Conservation (phyloP, 139 green algal genomes). For the Coelastrella sp. region DNA sequence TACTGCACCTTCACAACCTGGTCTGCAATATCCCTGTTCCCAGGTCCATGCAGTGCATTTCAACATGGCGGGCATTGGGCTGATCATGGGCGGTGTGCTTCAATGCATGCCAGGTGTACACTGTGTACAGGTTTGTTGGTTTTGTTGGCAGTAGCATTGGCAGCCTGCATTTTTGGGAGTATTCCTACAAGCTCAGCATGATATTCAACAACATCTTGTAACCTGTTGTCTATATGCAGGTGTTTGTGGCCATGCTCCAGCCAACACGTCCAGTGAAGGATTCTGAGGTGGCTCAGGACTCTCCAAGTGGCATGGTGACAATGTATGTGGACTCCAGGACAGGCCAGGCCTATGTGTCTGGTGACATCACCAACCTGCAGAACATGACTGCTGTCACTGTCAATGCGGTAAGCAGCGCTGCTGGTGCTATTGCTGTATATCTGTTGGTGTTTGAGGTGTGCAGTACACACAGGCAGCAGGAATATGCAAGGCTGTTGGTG, state of each 20-base stretch:
- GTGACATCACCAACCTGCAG: background rate
- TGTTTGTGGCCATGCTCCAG: constrained; percentile 16
- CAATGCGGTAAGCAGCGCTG: constrained; percentile 5
- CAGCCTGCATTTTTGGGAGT: background rate
- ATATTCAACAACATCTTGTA: background rate
- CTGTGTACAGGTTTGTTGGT: background rate
- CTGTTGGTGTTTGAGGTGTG: too few species aligned
- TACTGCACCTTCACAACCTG: too few species aligned
- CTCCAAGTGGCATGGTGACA: background rate
- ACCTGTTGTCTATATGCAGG: background rate
- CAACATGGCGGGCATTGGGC: too few species aligned
- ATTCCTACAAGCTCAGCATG: background rate
- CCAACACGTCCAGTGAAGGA: background rate
- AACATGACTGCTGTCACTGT: background rate
- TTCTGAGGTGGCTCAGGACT: background rate
- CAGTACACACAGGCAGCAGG: too few species aligned
- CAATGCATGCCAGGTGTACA: background rate
- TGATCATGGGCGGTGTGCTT: too few species aligned
- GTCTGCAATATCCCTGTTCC: too few species aligned
- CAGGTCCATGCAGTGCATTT: too few species aligned
- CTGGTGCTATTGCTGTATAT: background rate
- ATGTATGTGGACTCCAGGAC: background rate
- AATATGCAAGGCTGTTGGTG: too few species aligned
- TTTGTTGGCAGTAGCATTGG: background rate
- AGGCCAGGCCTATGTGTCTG: background rate